These are phyloP conservation scores for Biscogniauxia mediterranea DNA, from an alignment of 2,329 filamentous ascomycete genomes.

Conservation along the genomic window DNA sequence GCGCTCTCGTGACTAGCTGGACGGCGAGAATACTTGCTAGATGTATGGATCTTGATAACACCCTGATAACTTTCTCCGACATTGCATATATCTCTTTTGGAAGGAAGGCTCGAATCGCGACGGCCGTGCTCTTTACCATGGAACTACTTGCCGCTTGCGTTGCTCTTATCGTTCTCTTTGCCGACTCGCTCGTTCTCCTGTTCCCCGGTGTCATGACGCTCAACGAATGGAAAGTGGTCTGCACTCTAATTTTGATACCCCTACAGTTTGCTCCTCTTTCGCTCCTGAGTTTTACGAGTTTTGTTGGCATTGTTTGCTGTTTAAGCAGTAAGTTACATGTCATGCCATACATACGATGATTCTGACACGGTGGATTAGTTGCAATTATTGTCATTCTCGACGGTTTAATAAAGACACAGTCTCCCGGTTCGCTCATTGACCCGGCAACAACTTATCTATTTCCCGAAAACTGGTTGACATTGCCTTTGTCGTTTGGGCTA, in stretches of 20 bases:
- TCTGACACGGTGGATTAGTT: conserved; percentile 49
- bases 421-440: conserved; percentile 79
- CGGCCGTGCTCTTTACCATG: conserved; percentile 81
- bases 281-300: conserved; percentile 83
- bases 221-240: conserved; percentile 80
- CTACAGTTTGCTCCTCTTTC: conserved; percentile 83
- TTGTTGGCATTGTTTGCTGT: conserved; percentile 88
- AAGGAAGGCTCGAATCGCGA: conserved; percentile 73
- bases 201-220: conserved; percentile 67
- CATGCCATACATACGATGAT: conserved; percentile 11
- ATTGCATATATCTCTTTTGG: conserved; percentile 90
- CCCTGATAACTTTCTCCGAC: conserved; percentile 90
- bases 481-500: conserved; percentile 86
- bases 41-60: conserved; percentile 82
- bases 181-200: conserved; percentile 79
- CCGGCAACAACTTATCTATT: conserved; percentile 80
- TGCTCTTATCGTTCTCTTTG: conserved; percentile 62
- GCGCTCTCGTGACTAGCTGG: conserved; percentile 76
- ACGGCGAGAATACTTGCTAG: conserved; percentile 82
- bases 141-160: conserved; percentile 88
- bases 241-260: conserved; percentile 73
- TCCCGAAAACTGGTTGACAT: conserved; percentile 79
- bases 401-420: conserved; percentile 76
- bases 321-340: conserved; percentile 69
- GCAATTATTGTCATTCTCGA: conserved; percentile 81